Base-by-base conservation (phyloP, 73 alveolate genomes). In the Effrenium voratum region DNA sequence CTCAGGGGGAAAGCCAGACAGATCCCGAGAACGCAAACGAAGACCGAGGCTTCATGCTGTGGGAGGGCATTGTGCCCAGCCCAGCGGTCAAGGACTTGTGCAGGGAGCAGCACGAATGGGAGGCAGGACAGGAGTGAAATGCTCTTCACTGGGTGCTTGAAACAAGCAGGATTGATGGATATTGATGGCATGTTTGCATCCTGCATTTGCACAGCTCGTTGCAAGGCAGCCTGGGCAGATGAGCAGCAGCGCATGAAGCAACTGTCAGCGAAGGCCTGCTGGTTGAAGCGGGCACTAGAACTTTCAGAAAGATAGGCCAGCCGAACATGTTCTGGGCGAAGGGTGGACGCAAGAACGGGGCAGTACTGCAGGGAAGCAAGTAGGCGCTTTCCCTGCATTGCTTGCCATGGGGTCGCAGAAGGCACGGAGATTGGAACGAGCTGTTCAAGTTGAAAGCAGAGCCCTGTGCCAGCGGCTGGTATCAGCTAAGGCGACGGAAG, bases 11-110 rank as follows among this genome's bases (percentile, higher is more conserved):
- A 77, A 22, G 87, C 8, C 63, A 3, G 13, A 44, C 63, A 1
- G 87, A 41, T 1, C 24, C 87, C 41, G 46, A 16, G 45, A 26
- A 16, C 44, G 38, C 46, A 80, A 0, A 19, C 70, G 22, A 34
- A 44, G 24, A 45, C 92, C 49, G 59, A 85, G 94, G 95, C 50
- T 87, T 87, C 85, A 87, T 87, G 95, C 75, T 87, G 28, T 87
- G 95, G 95, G 95, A 87, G 32, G 95, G 95, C n/a, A 84, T 87
- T 2, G 85, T 49, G 34, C 72, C 95, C 30, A 87, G 34, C 59
- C 52, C 75, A 44, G 40, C 38, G 63, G 75, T 30, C 83, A 47
- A 70, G 24, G 95, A 87, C 44, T 43, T 87, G 70, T 87, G 44
- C 85, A 36, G 95, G 36, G 63, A 60, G 83, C 75, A 34, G 60